Evolutionary conservation across 1,139 yeast genomes (phyloP).

Genomic region (Lodderomyces parapsilosis): DNA sequence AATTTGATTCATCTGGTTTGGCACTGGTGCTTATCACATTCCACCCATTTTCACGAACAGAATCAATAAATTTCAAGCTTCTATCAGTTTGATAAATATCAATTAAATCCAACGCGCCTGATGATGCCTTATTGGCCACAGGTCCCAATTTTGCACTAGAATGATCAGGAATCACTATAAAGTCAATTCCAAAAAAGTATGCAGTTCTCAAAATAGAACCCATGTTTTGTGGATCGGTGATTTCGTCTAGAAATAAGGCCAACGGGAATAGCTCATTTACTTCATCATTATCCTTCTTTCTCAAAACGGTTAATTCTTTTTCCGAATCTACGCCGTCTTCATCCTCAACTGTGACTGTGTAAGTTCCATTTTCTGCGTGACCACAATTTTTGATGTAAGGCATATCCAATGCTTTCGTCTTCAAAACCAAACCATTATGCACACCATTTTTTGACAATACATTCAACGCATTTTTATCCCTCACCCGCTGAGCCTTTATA

Average conservation of each 20-base stretch:
- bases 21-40: slow-evolving; percentile 63
- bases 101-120: slow-evolving; percentile 83
- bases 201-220: slow-evolving; percentile 87
- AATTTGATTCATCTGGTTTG: slow-evolving; percentile 23
- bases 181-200: slow-evolving; percentile 81
- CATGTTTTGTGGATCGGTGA: slow-evolving; percentile 87
- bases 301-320: neutral
- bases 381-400: slow-evolving; percentile 39
- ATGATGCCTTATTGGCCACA: slow-evolving; percentile 75
- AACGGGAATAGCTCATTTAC: slow-evolving; percentile 49
- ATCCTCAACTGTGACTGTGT: slow-evolving; percentile 18
- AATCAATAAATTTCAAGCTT: slow-evolving; percentile 62
- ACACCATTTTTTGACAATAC: slow-evolving; percentile 65
- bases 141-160: slow-evolving; percentile 78
- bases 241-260: slow-evolving; percentile 76
- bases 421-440: slow-evolving; percentile 80
- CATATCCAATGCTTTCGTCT: slow-evolving; percentile 57
- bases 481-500: slow-evolving; percentile 41
- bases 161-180: slow-evolving; percentile 65
- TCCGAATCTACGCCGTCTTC: slow-evolving; percentile 15
- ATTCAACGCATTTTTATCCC: slow-evolving; percentile 58
- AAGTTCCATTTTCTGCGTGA: slow-evolving; percentile 29
- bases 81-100: slow-evolving; percentile 57
- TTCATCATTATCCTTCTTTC: slow-evolving; percentile 9
- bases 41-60: slow-evolving; percentile 65